phyloP scores from a whole-genome alignment of 2,329 filamentous ascomycete species.

The Onygenales sp. region DNA sequence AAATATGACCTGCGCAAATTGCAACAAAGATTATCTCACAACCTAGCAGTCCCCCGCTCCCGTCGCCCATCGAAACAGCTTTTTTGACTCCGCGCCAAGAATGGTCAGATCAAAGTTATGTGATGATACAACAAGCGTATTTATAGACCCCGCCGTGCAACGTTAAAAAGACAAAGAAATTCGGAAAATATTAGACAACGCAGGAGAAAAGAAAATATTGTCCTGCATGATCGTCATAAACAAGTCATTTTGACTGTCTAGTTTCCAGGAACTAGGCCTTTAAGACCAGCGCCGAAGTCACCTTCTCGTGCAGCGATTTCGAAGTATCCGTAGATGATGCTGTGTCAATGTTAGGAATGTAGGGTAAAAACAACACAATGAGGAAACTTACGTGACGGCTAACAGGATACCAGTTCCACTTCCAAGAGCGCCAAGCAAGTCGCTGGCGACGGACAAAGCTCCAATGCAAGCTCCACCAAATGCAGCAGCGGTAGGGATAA shows the following conservation, averaged over 20 bases:
- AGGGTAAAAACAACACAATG: not conserved
- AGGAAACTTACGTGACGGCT: slow-evolving; percentile 79
- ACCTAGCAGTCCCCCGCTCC: not conserved
- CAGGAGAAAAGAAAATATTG: not conserved
- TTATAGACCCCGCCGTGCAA: not conserved
- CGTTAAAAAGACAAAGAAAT: not conserved
- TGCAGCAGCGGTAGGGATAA: slow-evolving; percentile 94
- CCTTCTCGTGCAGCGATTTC: slow-evolving; percentile 99
- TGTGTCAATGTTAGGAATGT: slow-evolving; percentile 34
- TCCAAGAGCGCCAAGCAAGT: slow-evolving; percentile 90
- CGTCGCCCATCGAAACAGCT: not conserved
- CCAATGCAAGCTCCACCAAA: slow-evolving; percentile 99
- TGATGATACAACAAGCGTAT: not conserved
- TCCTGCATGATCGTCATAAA: slow-evolving; percentile 1
- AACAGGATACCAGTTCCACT: slow-evolving; percentile 96
- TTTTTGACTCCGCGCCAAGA: not conserved
- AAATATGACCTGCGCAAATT: too few species aligned
- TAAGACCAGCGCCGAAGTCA: slow-evolving; percentile 67
- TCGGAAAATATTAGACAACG: slow-evolving; percentile 1
- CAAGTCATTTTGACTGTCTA: slow-evolving; percentile 16
- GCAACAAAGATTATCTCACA: too few species aligned
- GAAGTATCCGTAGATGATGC: slow-evolving; percentile 99
- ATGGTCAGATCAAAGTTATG: not conserved
- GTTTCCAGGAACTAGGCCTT: slow-evolving; percentile 51
- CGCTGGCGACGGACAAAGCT: slow-evolving; percentile 87